These are phyloP conservation scores for Eucalyptus marginata DNA, from an alignment of 345 rosid species.

Conservation along the genomic window DNA sequence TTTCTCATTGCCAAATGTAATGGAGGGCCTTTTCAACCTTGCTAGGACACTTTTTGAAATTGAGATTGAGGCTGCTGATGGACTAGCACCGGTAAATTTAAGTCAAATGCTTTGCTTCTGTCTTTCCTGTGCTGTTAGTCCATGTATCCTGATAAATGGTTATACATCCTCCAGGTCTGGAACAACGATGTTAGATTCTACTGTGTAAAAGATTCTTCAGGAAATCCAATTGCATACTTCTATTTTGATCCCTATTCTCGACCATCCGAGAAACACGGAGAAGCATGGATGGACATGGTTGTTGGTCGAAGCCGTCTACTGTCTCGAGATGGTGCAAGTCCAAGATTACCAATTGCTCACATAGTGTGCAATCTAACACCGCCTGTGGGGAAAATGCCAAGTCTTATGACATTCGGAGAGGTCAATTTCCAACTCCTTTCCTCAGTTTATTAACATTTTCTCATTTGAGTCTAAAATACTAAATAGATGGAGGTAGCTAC, in stretches of 20 bases:
- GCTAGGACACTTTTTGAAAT: constrained; percentile 64
- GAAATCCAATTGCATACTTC: neutral
- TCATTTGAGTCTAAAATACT: neutral
- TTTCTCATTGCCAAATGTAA: constrained; percentile 84
- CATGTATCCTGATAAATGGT: neutral
- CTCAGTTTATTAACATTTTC: neutral
- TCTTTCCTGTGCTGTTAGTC: neutral
- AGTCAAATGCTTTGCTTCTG: neutral
- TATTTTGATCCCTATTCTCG: neutral
- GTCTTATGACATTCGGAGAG: constrained; percentile 70
- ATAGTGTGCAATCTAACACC: neutral
- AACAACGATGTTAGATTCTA: neutral
- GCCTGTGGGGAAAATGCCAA: neutral
- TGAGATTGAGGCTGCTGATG: constrained; percentile 72
- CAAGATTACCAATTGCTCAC: neutral
- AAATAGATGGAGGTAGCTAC: neutral
- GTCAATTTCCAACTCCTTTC: constrained; percentile 13
- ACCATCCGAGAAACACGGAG: neutral
- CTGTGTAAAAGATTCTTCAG: neutral
- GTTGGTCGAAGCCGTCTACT: neutral
- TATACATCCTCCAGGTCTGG: neutral
- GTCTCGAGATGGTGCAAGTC: neutral
- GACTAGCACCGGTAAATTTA: constrained; percentile 65
- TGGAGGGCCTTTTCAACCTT: constrained; percentile 73
- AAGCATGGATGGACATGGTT: accelerated